These are phyloP conservation scores for Striga asiatica DNA, from an alignment of 257 asterid species.

Conservation along the genomic window DNA sequence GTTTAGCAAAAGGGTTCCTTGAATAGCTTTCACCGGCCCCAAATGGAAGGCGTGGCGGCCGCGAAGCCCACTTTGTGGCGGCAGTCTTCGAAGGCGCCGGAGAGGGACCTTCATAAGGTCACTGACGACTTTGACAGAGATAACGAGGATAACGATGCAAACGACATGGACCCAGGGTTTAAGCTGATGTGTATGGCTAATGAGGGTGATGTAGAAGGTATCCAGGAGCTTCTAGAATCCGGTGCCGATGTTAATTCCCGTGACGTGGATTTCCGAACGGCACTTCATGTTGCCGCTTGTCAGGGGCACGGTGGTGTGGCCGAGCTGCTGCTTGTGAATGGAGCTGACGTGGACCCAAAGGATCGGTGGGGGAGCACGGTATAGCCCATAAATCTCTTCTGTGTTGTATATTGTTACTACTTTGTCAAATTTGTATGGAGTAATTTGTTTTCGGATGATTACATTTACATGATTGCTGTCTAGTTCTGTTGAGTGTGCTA, in stretches of 20 bases:
- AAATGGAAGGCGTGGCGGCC: constrained; percentile 38
- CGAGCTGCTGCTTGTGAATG: constrained; percentile 42
- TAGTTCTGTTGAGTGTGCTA: too few species aligned
- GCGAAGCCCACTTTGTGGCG: constrained; percentile 35
- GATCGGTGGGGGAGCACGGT: constrained; percentile 99
- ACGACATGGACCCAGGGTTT: constrained; percentile 58
- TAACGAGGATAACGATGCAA: constrained; percentile 33
- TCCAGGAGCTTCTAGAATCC: constrained; percentile 52
- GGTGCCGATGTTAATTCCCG: constrained; percentile 72
- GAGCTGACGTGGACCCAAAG: constrained; percentile 48
- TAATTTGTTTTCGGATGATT: not conserved
- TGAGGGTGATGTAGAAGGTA: constrained; percentile 85
- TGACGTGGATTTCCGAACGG: constrained; percentile 80
- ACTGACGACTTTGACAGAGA: constrained; percentile 33
- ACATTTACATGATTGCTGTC: not conserved
- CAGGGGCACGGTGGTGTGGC: constrained; percentile 76
- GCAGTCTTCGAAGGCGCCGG: constrained; percentile 89
- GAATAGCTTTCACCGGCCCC: too few species aligned
- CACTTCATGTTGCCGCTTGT: constrained; percentile 88
- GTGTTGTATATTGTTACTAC: too few species aligned
- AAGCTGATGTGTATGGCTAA: constrained; percentile 72
- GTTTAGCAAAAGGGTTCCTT: too few species aligned
- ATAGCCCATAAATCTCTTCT: constrained; percentile 1
- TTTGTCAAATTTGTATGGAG: not conserved
- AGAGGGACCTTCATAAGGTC: constrained; percentile 28